Evolutionary conservation across 1,284 basidiomycete species (phyloP).

Genomic region (Cryptococcus sp.): DNA sequence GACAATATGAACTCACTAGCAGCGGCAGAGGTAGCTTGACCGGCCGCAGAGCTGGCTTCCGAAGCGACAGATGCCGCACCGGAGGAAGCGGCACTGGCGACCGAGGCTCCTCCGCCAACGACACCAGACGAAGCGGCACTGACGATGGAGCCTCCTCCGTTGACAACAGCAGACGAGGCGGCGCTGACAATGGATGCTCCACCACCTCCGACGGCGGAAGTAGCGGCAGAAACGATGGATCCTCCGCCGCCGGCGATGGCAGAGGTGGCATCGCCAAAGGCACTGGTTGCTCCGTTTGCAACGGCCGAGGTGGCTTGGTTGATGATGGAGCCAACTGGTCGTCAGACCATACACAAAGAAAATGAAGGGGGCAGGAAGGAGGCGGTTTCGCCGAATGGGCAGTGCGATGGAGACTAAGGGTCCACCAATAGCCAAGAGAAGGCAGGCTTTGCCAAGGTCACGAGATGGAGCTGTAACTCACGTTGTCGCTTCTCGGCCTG

Average conservation of each 20-base stretch:
- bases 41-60: background rate
- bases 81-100: slow-evolving; percentile 1
- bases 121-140: slow-evolving; percentile 8
- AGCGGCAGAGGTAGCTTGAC: slow-evolving; percentile 8
- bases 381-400: no score
- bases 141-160: background rate
- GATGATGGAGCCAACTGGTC: background rate
- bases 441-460: no score
- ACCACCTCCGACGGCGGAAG: slow-evolving; percentile 6
- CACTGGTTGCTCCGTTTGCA: background rate
- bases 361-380: background rate
- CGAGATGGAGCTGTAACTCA: no score
- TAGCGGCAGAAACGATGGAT: background rate
- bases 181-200: slow-evolving; percentile 5
- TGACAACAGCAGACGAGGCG: slow-evolving; percentile 7
- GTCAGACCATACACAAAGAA: background rate
- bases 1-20: slow-evolving; percentile 5
- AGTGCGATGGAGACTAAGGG: no score
- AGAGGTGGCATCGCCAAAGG: slow-evolving; percentile 4
- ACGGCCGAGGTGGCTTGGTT: background rate
- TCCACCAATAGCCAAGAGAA: no score
- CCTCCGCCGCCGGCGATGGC: slow-evolving; percentile 2
- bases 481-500: slow-evolving; percentile 1
- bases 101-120: background rate
- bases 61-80: background rate